Base-by-base conservation (phyloP, 2,329 filamentous ascomycete genomes). In the Fusarium falciforme region DNA sequence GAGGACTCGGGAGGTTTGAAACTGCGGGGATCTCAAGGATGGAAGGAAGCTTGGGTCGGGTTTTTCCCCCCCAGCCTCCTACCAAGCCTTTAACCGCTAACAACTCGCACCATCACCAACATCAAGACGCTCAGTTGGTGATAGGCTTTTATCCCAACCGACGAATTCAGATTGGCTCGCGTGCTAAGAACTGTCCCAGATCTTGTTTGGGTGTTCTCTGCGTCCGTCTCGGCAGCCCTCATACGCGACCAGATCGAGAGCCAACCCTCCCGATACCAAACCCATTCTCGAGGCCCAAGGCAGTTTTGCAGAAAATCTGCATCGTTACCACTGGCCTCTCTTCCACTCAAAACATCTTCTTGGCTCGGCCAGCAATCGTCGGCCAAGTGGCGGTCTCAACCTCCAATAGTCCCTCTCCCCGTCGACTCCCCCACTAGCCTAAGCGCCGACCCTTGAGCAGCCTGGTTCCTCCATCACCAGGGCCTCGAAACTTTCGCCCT, bases 371-470 rank as follows among this genome's bases (percentile, higher is more conserved):
- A 42, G 52, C 58, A 63, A 66, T 59, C 61, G 58, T 67, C 66
- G 68, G 64, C 72, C 70, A 75, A 73, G 76, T 77, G 76, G 76
- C 72, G 68, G 68, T 66, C 55, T 60, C 68, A 27, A 52, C 68
- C 55, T 72, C 76, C 77, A 78, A 74, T 78, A 66, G 69, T 57
- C 64, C 63, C 44, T 70, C 60, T 59, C 57, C 29, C 17, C 42
- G 27, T 20, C 42, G 31, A 44, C 31, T 55, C 65, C 74, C 73
- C 76, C 77, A 78, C 76, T 65, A 66, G 67, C 70, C 59, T 78
- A 78, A 78, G 77, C 76, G 77, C 77, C 72, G 72, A 72, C 67
- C 67, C 61, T 54, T 61, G 52, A 61, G 52, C 58, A 61, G 33
- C 36, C 38, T 38, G 35, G 57, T 49, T 61, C 69, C 67, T 66